Percentiles rank a stretch among this genome's conserved stretches.
Conservation (phyloP, 2,329 filamentous ascomycete species). For the Diaporthe batatas region DNA sequence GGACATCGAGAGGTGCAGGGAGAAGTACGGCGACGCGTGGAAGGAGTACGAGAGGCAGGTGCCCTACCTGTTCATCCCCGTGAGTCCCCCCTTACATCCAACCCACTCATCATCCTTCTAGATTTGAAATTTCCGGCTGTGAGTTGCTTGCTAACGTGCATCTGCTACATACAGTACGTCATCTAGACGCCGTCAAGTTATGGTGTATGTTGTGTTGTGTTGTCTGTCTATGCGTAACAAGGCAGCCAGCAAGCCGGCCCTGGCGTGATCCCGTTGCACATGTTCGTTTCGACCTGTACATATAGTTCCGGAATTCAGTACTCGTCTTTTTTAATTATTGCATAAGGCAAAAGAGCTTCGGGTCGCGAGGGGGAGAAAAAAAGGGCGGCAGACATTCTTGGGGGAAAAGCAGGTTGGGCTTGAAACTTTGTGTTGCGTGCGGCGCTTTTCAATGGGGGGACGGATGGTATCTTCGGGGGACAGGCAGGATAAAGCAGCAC, state of each 20-base stretch:
- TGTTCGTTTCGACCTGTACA: constrained; percentile 38
- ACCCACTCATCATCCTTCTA: constrained; percentile 58
- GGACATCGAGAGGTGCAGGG: constrained; percentile 81
- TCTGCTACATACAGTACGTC: constrained; percentile 55
- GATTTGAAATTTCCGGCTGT: too few relatives aligned
- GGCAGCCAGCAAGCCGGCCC: not conserved
- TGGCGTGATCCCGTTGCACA: not conserved
- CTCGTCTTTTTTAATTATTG: constrained; percentile 38
- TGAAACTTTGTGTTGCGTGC: not conserved
- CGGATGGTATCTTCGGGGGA: too few relatives aligned
- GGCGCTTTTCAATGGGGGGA: not conserved
- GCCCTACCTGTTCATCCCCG: constrained; percentile 82
- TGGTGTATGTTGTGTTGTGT: not conserved
- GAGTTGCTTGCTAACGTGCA: not conserved
- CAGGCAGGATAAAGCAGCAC: not conserved
- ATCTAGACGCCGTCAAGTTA: constrained; percentile 49
- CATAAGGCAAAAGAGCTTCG: not conserved
- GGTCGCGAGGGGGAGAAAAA: not conserved
- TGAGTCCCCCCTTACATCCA: constrained; percentile 47
- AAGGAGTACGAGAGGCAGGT: constrained; percentile 83
- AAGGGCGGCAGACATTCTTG: too few relatives aligned
- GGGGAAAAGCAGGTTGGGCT: not conserved
- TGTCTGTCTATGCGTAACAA: not conserved
- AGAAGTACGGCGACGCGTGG: constrained; percentile 88
- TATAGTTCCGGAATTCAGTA: constrained; percentile 37